These are phyloP conservation scores for Pseudofabraea citricarpa DNA, from an alignment of 2,329 filamentous ascomycete species.

Conservation along the genomic window DNA sequence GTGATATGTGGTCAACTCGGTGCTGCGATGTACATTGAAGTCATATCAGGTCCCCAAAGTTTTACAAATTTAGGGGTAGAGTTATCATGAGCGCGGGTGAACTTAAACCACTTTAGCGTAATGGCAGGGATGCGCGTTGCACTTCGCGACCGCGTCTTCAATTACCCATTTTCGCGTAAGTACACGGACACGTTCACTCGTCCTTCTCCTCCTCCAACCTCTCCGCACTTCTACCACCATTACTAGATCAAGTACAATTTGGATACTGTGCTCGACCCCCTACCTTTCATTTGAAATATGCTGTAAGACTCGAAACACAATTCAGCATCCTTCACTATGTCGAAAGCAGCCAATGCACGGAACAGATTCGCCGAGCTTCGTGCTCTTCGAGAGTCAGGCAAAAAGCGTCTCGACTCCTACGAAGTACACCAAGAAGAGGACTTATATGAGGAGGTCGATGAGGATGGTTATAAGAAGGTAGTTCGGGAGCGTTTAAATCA, in stretches of 20 bases:
- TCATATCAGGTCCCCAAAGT: too few relatives aligned
- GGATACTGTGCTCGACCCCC: too few relatives aligned
- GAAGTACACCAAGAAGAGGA: constrained; percentile 78
- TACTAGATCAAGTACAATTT: background rate
- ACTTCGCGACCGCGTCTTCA: constrained; percentile 5
- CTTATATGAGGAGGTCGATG: constrained; percentile 94
- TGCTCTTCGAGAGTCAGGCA: constrained; percentile 81
- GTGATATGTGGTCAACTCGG: too few relatives aligned
- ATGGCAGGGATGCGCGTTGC: constrained; percentile 5
- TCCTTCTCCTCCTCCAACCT: background rate
- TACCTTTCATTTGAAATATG: background rate
- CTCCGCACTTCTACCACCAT: background rate
- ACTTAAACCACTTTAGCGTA: too few relatives aligned
- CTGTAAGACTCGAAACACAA: too few relatives aligned
- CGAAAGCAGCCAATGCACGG: constrained; percentile 25
- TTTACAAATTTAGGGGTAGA: constrained; percentile 1
- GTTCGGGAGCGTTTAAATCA: constrained; percentile 83
- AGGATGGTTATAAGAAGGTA: constrained; percentile 95
- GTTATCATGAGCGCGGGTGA: too few relatives aligned
- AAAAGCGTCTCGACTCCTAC: constrained; percentile 85
- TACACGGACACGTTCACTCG: background rate
- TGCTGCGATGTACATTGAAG: too few relatives aligned
- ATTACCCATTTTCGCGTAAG: constrained; percentile 2
- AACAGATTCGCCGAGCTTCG: constrained; percentile 70
- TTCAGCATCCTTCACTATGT: constrained; percentile 26